Evolutionary conservation across 2,329 filamentous ascomycete genomes (phyloP).

Genomic region (Cadophora sp.): DNA sequence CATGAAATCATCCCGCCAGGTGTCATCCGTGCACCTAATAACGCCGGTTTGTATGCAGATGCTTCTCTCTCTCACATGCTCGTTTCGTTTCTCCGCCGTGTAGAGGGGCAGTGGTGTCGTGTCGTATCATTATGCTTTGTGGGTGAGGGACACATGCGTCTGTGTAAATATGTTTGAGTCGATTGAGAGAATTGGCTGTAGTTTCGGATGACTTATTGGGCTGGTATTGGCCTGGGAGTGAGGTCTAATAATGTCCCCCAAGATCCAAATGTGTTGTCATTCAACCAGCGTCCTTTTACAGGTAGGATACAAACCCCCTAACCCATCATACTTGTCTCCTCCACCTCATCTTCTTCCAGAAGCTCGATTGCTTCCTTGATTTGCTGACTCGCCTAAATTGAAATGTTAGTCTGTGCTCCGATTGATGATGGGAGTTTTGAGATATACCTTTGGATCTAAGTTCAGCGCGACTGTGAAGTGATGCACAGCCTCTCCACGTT

Average conservation of each 20-base stretch:
- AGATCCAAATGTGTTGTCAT: neutral
- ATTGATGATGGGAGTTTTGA: neutral
- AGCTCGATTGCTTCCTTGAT: conserved; percentile 98
- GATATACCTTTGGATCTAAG: conserved; percentile 88
- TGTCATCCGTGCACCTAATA: conserved; percentile 16
- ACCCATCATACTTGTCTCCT: conserved; percentile 40
- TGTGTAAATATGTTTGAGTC: conserved; percentile 22
- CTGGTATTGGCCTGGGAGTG: neutral
- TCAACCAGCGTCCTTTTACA: neutral
- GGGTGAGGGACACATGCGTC: conserved; percentile 1
- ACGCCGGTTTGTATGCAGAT: conserved; percentile 28
- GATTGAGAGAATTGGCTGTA: neutral
- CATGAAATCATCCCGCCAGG: conserved; percentile 5
- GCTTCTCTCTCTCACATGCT: conserved; percentile 17
- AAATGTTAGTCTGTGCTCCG: conserved; percentile 28
- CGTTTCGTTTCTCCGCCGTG: conserved; percentile 1
- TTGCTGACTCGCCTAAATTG: conserved; percentile 78
- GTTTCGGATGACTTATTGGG: neutral
- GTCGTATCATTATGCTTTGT: conserved; percentile 32
- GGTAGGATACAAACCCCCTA: conserved; percentile 1
- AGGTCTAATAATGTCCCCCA: neutral
- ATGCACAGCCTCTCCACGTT: conserved; percentile 81
- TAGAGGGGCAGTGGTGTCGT: conserved; percentile 18
- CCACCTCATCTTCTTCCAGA: conserved; percentile 74
- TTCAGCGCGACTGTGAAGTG: conserved; percentile 96